Evolutionary conservation across 257 asterid species (phyloP), one percentile per base, ranked within the genome.

Genomic region (Eustoma russellianum): DNA sequence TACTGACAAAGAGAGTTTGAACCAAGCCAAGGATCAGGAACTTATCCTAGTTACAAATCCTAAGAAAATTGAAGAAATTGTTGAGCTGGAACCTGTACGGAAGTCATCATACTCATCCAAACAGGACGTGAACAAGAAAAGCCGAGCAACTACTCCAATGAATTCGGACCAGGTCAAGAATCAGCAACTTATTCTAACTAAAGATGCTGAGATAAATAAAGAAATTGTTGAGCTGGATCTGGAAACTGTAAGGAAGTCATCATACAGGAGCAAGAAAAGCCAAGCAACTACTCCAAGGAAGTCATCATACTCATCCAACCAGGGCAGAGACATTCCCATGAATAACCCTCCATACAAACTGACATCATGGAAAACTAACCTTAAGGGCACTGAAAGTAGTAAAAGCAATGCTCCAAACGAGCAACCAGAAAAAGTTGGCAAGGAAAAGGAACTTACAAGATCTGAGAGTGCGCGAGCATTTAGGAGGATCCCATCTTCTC

Each of bases 401-500:
- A 68, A 70, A 61, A 72, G 66, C 63, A 71, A 72, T 13, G 81
- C 63, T 46, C 83, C 55, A 56, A 81, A 67, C 16, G 65, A 51
- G 13, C 67, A 59, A 49, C 78, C 49, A 70, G 86, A 68, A 24
- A 77, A 70, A 55, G 65, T 10, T 15, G 77, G 70, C 0, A 76
- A 74, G 64, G 90, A 76, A 53, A 80, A 65, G 71, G 86, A 66
- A 28, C 79, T 88, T 43, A 51, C 10, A 53, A 85, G 95, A 68
- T 88, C 93, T 6, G 93, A 88, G 67, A 92, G 99, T 72, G 83
- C 86, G 9, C 75, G 93, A 61, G 74, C 72, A 19, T 81, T 92
- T 38, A 64, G 91, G 59, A 68, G 95, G 44, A 83, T 88, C 56
- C 94, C 99, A 17, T 92, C 99, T 62, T 92, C 99, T 33, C 99